Base-by-base conservation (phyloP, 1,284 basidiomycete genomes). In the Chalciporus sp. region DNA sequence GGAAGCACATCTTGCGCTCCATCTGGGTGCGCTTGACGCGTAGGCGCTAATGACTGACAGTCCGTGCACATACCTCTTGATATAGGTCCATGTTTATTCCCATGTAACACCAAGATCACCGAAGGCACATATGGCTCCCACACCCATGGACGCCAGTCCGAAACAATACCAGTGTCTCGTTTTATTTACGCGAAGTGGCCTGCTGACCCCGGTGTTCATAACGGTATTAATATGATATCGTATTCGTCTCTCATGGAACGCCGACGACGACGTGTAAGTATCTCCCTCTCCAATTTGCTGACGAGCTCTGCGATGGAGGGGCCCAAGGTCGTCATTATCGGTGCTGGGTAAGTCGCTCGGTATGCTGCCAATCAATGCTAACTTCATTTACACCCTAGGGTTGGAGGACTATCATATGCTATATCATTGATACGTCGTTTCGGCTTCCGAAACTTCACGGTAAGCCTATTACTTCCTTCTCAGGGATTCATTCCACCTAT, bases 361-460 rank as follows among this genome's bases (percentile, higher is more conserved):
- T 28, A 6, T 20, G 6, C n/a, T 54, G 14, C 37, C 3, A 35
- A 6, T 17, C 10, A 29, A 26, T 31, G 11, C 14, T 35, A 26
- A 29, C n/a, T 57, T 63, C 16, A 61, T 47, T 46, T 43, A 41
- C 39, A 8, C 20, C 29, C 20, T 4, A 66, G 58, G 19, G 43
- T 65, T 4, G 66, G 65, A 16, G 65, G 63, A 11, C 37, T 65
- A 28, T 58, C 66, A 16, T 63, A 50, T 48, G 66, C 60, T 27
- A 68, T 67, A 41, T 50, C 63, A 20, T 53, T 67, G 47, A 56
- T 61, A 42, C 44, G 61, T 28, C 43, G 31, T 4, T 33, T 65
- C 11, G 52, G 58, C 17, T 67, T 58, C 31, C 20, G 42, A 39
- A 51, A 68, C 28, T 68, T 68, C 37, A 68, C 60, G 7, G 63